These are phyloP conservation scores for Sisymbrium irio DNA, from an alignment of 345 rosid species.

Conservation along the genomic window DNA sequence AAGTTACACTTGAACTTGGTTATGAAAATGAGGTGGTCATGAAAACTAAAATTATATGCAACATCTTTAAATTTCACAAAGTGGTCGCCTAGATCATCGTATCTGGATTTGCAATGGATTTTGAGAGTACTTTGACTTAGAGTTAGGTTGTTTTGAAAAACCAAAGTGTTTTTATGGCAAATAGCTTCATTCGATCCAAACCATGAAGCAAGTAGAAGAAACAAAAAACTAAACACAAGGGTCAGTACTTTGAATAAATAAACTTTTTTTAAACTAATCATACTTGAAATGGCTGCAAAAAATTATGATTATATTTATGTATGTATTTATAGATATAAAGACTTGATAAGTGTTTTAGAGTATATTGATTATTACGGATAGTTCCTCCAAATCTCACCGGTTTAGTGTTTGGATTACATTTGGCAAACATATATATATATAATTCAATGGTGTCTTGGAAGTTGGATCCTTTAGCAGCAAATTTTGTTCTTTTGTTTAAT, in stretches of 20 bases:
- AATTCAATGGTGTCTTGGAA: too few relatives aligned
- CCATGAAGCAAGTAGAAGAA: not conserved
- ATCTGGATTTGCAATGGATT: not conserved
- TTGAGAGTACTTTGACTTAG: not conserved
- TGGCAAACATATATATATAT: too few relatives aligned
- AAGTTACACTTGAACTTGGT: not conserved
- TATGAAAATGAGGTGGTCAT: not conserved
- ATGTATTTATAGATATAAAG: not conserved
- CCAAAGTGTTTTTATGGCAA: not conserved
- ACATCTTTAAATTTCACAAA: not conserved
- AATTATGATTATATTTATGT: not conserved
- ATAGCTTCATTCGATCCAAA: not conserved
- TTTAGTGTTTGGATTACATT: too few relatives aligned
- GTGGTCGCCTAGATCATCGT: not conserved
- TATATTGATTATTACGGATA: too few relatives aligned
- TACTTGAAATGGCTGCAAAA: not conserved
- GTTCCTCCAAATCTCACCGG: too few relatives aligned
- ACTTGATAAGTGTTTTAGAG: too few relatives aligned
- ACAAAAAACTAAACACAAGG: not conserved
- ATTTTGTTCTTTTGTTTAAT: too few relatives aligned
- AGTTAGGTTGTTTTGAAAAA: not conserved
- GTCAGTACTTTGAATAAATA: not conserved
- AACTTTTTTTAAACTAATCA: not conserved
- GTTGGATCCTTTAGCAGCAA: too few relatives aligned
- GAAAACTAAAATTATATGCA: conserved; percentile 11